Evolutionary conservation across 2,329 filamentous ascomycete genomes (phyloP), one percentile per base, ranked within the genome.

Genomic region (Cercospora nicotianae): DNA sequence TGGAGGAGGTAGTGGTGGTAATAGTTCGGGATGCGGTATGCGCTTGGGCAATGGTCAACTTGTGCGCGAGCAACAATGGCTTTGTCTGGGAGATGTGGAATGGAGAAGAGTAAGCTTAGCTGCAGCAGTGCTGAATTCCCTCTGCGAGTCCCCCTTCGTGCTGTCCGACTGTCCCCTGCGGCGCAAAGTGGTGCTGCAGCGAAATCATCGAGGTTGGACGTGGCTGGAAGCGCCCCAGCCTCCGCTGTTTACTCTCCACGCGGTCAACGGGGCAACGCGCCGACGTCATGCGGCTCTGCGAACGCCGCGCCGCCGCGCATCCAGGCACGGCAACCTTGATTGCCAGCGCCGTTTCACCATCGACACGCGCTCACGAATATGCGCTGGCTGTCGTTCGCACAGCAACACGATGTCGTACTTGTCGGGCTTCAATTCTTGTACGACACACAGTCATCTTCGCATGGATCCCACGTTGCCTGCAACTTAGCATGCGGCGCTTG

Each of bases 131-230:
- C 55, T 59, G 55, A 59, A 59, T 59, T 33, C 30, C 55, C 16
- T 51, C 18, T 39, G 39, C 16, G 28, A 20, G 23, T 39, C 33
- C 18, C 33, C 33, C 53, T 23, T 63, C 36, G 48, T 42, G 62
- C 48, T 31, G 23, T 58, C 31, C 28, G 23, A 45, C 10, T 59
- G 59, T 66, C 64, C 64, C 60, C 59, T 66, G 58, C 48, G 23
- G 30, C 20, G 18, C 42, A 30, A 33, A 36, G 20, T 33, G 23
- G 26, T 55, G 53, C 53, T 64, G 62, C 48, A 33, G 23, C 48
- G 59, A 39, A 67, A 67, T 63, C 48, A 67, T 31, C n/a, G 65
- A 67, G 65, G 65, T 59, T 64, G 60, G 65, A 60, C 28, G 64
- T 55, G 64, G 64, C 64, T 66, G 64, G 64, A 12, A 2, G 20